Base-by-base conservation (phyloP, 1,284 basidiomycete genomes). In the Ganoderma lucidum region DNA sequence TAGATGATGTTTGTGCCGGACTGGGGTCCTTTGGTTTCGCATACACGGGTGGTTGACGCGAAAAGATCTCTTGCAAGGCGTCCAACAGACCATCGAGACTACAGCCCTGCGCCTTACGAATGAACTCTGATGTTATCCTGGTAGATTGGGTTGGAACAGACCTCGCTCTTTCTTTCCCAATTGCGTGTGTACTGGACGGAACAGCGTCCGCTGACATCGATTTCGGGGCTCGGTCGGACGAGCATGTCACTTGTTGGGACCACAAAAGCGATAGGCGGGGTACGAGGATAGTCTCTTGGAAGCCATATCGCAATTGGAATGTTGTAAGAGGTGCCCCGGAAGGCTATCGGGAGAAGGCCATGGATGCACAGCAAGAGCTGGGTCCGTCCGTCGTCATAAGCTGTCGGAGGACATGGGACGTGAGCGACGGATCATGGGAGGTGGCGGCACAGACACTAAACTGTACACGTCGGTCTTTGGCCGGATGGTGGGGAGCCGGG, bases 381-480 rank as follows among this genome's bases (percentile, higher is more conserved):
- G 0, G 95, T 93, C 48, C 97, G 90, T 39, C 97, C 97, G 75
- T 98, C 96, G 81, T 99, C 96, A 83, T 94, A 97, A 0, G 94
- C 95, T 96, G 75, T 39, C 71, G 60, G 68, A 30, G 60, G 55
- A 37, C 53, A 56, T 35, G 63, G 44, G 65, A 55, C 61, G 70
- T 75, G 72, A 74, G 74, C 55, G 73, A 67, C 68, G 65, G 55
- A 19, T 65, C 53, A 67, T 41, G 65, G 41, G 63, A 35, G 67
- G 73, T 51, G 48, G 48, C 60, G 62, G 61, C 62, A 39, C 12
- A 44, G 62, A 30, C 68, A 80, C 81, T 79, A 81, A 81, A 96
- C 95, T 98, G 87, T 97, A 98, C 10, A 96, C 90, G 78, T 98
- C 96, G 0, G 96, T 95, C 82, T 96, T 96, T 68, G 95, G 95